A percentile compares a stretch with the other conserved stretches of the same genome.
Evolutionary conservation across 2,329 filamentous ascomycete genomes (phyloP).

Genomic region (Chaetomiaceae sp.): DNA sequence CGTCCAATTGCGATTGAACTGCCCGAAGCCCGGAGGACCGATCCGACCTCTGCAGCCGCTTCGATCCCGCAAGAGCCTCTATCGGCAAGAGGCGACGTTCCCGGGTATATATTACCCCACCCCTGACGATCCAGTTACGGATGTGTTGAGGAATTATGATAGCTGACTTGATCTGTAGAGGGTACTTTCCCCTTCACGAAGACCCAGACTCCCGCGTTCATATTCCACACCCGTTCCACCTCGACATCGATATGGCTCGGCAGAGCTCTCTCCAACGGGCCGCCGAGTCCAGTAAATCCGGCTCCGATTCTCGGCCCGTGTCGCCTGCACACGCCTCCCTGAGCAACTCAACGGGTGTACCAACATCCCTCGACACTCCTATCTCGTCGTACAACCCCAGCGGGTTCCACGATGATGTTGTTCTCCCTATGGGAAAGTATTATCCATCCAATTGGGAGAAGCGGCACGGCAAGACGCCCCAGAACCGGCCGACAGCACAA

Average conservation of each 20-base stretch:
- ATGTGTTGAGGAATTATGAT: neutral
- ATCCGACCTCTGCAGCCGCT: slow-evolving; percentile 32
- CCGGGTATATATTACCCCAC: slow-evolving; percentile 46
- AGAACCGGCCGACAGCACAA: slow-evolving; percentile 23
- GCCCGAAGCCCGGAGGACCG: slow-evolving; percentile 38
- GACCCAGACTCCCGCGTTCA: slow-evolving; percentile 45
- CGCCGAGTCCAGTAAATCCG: slow-evolving; percentile 28
- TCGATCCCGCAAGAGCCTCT: slow-evolving; percentile 47
- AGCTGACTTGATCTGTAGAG: slow-evolving; percentile 37
- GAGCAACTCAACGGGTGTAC: slow-evolving; percentile 28
- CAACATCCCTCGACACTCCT: slow-evolving; percentile 37
- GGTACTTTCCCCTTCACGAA: slow-evolving; percentile 59
- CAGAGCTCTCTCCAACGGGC: slow-evolving; percentile 34
- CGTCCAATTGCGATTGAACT: slow-evolving; percentile 53
- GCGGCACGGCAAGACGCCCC: slow-evolving; percentile 23
- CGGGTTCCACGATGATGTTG: slow-evolving; percentile 41
- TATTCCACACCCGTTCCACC: slow-evolving; percentile 49
- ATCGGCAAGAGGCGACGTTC: slow-evolving; percentile 55
- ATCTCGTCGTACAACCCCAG: slow-evolving; percentile 50
- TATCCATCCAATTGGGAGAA: slow-evolving; percentile 59
- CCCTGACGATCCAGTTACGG: neutral
- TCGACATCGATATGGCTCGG: slow-evolving; percentile 39
- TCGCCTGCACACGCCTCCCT: slow-evolving; percentile 12
- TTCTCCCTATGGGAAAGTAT: slow-evolving; percentile 57
- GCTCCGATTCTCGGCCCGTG: neutral